Evolutionary conservation across 306 rosid genomes (phyloP).

Genomic region (Heteromeles arbutifolia): DNA sequence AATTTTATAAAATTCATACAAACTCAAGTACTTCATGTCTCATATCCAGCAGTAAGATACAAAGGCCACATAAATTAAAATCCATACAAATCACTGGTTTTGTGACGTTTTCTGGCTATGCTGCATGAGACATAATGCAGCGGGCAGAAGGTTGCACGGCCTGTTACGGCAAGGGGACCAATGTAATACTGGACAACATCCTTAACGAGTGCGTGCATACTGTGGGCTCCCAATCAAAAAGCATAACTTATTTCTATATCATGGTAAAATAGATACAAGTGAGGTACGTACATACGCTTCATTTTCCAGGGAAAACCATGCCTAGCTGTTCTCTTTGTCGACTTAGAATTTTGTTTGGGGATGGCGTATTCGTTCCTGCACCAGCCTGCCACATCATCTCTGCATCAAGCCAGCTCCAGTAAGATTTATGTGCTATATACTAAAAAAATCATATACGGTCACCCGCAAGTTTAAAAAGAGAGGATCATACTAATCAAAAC

Average conservation of each 20-base stretch:
- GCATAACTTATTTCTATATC: slow-evolving; percentile 23
- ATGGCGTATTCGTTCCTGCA: slow-evolving; percentile 52
- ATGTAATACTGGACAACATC: slow-evolving; percentile 9
- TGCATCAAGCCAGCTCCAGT: slow-evolving; percentile 31
- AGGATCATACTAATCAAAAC: slow-evolving; percentile 1
- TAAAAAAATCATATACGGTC: no score
- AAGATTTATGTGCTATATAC: background rate
- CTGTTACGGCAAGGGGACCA: slow-evolving; percentile 9
- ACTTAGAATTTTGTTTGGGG: slow-evolving; percentile 48
- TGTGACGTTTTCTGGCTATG: slow-evolving; percentile 15
- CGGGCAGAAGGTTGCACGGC: slow-evolving; percentile 19
- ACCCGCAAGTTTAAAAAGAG: no score
- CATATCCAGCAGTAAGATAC: slow-evolving; percentile 15
- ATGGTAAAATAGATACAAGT: slow-evolving; percentile 26
- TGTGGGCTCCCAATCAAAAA: slow-evolving; percentile 22
- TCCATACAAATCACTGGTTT: slow-evolving; percentile 13
- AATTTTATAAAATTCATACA: slow-evolving; percentile 3
- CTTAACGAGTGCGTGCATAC: slow-evolving; percentile 18
- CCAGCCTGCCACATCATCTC: slow-evolving; percentile 74
- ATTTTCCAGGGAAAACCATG: slow-evolving; percentile 30
- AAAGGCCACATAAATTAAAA: background rate
- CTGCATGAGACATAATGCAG: slow-evolving; percentile 10
- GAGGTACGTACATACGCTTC: slow-evolving; percentile 13
- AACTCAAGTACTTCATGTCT: slow-evolving; percentile 16
- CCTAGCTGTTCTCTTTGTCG: slow-evolving; percentile 25